These are phyloP conservation scores for Aspergillus aculeatinus DNA, from an alignment of 2,329 filamentous ascomycete genomes.

Conservation along the genomic window DNA sequence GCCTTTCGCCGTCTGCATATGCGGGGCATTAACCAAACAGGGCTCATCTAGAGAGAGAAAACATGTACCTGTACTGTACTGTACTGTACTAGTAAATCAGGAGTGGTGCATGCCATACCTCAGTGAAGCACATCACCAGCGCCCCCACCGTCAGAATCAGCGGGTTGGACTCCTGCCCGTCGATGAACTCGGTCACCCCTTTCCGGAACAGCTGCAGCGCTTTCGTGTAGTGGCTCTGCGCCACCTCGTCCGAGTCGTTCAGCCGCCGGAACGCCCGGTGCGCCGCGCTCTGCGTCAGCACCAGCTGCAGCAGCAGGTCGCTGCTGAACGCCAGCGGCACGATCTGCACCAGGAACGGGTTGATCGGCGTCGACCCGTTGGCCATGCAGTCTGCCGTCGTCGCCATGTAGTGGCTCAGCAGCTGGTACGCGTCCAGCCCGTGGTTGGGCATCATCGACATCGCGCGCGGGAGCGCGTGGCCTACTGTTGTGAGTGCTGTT, in stretches of 20 bases:
- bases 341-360: slow-evolving; percentile 49
- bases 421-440: slow-evolving; percentile 32
- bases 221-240: slow-evolving; percentile 32
- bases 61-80: too few species aligned
- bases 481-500: slow-evolving; percentile 14
- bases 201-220: slow-evolving; percentile 30
- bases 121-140: slow-evolving; percentile 49
- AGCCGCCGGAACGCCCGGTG: slow-evolving; percentile 32
- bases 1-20: slow-evolving; percentile 41
- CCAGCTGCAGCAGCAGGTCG: slow-evolving; percentile 48
- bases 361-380: slow-evolving; percentile 49
- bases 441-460: slow-evolving; percentile 33
- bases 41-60: background rate
- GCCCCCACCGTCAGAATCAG: slow-evolving; percentile 48
- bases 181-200: slow-evolving; percentile 31
- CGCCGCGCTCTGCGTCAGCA: slow-evolving; percentile 45
- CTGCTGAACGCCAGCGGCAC: slow-evolving; percentile 49
- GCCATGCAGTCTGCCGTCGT: slow-evolving; percentile 51
- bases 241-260: slow-evolving; percentile 31
- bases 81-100: background rate
- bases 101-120: slow-evolving; percentile 42
- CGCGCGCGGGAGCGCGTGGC: slow-evolving; percentile 23
- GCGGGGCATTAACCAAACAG: background rate
- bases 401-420: slow-evolving; percentile 48
- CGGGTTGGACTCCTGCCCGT: slow-evolving; percentile 31